Evolutionary conservation across 495 filamentous ascomycete genomes (phyloP).

Genomic region (Neurospora pannonica): DNA sequence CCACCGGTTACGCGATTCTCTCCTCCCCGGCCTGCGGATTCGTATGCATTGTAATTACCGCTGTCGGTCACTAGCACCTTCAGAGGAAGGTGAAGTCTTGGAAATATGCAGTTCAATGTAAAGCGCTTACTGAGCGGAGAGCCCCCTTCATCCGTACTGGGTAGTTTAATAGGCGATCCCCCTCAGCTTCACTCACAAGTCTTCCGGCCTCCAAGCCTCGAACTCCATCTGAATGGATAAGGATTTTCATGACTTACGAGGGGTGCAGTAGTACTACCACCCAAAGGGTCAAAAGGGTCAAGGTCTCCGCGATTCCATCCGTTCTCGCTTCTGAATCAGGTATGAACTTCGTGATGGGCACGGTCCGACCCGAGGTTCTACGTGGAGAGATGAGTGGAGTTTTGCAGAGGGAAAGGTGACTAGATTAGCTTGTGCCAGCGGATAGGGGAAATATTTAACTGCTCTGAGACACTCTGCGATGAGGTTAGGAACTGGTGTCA

Average conservation of each 20-base stretch:
- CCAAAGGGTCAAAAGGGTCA: not conserved
- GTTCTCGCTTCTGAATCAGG: not conserved
- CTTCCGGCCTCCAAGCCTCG: not conserved
- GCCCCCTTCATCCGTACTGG: not conserved
- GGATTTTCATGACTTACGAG: not conserved
- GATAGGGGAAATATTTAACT: not conserved
- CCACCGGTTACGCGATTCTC: not conserved
- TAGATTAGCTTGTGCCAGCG: not conserved
- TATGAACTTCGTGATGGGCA: not conserved
- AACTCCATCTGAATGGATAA: not conserved
- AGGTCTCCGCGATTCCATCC: not conserved
- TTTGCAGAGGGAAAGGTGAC: not conserved
- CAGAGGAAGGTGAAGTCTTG: not conserved
- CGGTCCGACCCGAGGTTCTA: not conserved
- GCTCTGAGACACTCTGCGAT: not conserved
- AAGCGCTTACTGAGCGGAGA: not conserved
- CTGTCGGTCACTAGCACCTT: not conserved
- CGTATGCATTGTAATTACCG: not conserved
- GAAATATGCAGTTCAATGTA: not conserved
- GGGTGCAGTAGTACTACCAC: not conserved
- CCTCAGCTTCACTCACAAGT: not conserved
- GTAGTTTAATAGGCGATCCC: not conserved
- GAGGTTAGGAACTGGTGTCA: not conserved
- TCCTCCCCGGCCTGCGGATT: not conserved
- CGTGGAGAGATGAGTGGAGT: not conserved